Percentiles rank a stretch among this genome's conserved stretches.
phyloP scores from a whole-genome alignment of 2,329 filamentous ascomycete species.

The Colletotrichum musicola region DNA sequence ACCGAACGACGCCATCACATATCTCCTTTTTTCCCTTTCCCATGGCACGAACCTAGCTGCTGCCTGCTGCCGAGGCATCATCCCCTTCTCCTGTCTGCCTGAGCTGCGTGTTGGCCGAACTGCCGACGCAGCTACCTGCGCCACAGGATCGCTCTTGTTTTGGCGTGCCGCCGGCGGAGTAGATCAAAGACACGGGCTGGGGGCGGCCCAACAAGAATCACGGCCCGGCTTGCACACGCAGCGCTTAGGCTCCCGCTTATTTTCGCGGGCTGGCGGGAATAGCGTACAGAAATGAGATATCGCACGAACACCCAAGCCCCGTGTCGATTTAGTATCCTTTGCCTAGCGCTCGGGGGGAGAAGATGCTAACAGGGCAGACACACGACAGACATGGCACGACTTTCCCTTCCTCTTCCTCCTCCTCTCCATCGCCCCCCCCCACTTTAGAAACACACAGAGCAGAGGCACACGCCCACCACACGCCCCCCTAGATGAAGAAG shows the following conservation, averaged over 20 bases:
- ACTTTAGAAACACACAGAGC: not conserved
- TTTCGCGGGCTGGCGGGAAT: not conserved
- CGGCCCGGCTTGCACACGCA: conserved; percentile 1
- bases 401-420: not conserved
- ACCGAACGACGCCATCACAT: conserved; percentile 10
- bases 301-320: conserved; percentile 17
- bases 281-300: not conserved
- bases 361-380: conserved; percentile 28
- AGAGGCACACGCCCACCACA: conserved; percentile 4
- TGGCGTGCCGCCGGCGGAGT: conserved; percentile 21
- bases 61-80: not conserved
- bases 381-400: conserved; percentile 11
- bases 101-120: not conserved
- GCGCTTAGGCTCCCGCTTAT: conserved; percentile 17
- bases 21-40: not conserved
- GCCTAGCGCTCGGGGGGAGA: conserved; percentile 2
- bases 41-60: not conserved
- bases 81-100: not conserved
- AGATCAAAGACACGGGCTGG: conserved; percentile 32
- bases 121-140: not conserved
- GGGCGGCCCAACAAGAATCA: conserved; percentile 10
- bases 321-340: conserved; percentile 27
- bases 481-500: conserved; percentile 7
- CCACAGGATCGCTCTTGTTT: conserved; percentile 22
- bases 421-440: not conserved